Base-by-base conservation (phyloP, 495 filamentous ascomycete species). In the Trichoderma gamsii region DNA sequence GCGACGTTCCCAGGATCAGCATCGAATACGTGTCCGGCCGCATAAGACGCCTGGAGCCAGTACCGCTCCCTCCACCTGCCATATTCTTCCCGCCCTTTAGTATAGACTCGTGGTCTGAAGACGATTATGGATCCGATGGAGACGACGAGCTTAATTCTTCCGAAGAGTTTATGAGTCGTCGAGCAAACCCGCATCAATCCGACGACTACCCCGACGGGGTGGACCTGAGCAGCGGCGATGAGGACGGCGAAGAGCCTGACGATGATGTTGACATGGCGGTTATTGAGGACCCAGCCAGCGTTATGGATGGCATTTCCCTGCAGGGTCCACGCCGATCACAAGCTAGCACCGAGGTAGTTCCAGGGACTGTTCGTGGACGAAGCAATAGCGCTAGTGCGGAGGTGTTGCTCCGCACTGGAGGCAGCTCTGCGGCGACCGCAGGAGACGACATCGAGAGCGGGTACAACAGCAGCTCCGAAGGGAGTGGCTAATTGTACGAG, bases 361-460 rank as follows among this genome's bases (percentile, higher is more conserved):
- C 46, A 32, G 32, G 64, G 66, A 66, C 65, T 13, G 56, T 65
- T 56, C 66, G 64, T 65, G 69, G 41, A 68, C 64, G 63, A 49
- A 27, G 38, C 64, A 63, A 13, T 4, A 67, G 44, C 18, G 18
- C n/a, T 25, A 38, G 15, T 16, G 35, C 44, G 44, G 43, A 63
- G 67, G 6, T 0, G 65, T 21, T 75, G 11, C 71, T 71, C 41
- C 63, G 35, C 9, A 79, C 79, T 18, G 79, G 73, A 23, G 41
- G 65, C 7, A 81, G 81, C 64, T 81, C 77, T 23, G 79, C 72
- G 29, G 80, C 79, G 3, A 83, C 82, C 25, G 76, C 79, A 12
- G 78, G 79, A 64, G 78, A 78, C 63, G 79, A 75, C 38, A 77
- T 76, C 38, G 75, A 70, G 46, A 83, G 80, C 69, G 78, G 76